Conservation (phyloP, 2,329 filamentous ascomycete genomes). For the Tolypocladium inflatum region DNA sequence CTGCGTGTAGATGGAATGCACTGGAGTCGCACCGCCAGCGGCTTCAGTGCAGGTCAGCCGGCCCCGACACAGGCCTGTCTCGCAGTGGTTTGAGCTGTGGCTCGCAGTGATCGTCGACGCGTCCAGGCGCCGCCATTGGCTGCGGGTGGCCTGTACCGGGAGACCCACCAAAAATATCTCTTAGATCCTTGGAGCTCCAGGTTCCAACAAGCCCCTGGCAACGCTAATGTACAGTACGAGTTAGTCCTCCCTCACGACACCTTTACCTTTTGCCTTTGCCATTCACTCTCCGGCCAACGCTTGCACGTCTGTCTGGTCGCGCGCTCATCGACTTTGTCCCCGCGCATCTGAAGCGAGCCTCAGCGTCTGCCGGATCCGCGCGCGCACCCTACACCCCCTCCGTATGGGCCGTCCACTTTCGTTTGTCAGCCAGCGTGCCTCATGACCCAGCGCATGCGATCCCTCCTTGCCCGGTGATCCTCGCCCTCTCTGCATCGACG, state of each 20-base stretch:
- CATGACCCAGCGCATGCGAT: constrained; percentile 14
- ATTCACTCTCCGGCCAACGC: not conserved
- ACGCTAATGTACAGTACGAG: not conserved
- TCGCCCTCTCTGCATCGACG: constrained; percentile 9
- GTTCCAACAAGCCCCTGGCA: not conserved
- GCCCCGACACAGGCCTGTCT: not conserved
- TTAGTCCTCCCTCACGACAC: not conserved
- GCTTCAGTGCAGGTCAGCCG: not conserved
- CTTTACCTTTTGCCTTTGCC: not conserved
- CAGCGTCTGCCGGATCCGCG: not conserved
- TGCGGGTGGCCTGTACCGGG: not conserved
- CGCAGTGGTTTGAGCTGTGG: not conserved
- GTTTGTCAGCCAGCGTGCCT: constrained; percentile 2
- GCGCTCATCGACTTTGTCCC: not conserved
- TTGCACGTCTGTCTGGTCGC: not conserved
- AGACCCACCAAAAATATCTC: not conserved
- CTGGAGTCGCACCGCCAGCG: not conserved
- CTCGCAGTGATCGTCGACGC: not conserved
- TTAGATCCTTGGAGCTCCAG: not conserved
- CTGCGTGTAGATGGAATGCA: not conserved
- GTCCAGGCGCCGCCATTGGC: not conserved
- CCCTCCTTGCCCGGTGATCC: constrained; percentile 5
- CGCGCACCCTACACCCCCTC: not conserved
- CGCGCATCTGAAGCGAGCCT: not conserved
- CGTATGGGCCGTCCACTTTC: not conserved